Conservation (phyloP, 1,284 basidiomycete genomes). For the Boletus semigastroideus region DNA sequence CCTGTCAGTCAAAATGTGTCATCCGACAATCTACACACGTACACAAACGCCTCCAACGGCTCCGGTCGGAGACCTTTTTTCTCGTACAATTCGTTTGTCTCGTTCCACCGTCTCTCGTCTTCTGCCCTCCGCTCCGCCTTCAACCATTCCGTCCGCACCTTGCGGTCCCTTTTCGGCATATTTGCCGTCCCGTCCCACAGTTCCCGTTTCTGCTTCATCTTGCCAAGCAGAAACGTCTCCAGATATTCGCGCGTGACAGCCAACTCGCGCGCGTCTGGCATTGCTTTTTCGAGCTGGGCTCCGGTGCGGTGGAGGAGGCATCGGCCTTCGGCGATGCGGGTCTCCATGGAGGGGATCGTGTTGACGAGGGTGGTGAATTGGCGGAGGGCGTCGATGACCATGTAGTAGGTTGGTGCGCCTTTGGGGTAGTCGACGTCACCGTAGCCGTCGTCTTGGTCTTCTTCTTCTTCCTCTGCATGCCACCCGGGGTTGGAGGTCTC, state of each 20-base stretch:
- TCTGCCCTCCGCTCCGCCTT: slow-evolving; percentile 27
- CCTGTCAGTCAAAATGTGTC: not conserved
- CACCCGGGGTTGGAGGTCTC: not conserved
- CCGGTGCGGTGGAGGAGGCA: slow-evolving; percentile 21
- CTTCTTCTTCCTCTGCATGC: slow-evolving; percentile 3
- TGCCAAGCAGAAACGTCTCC: slow-evolving; percentile 24
- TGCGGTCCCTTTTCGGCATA: slow-evolving; percentile 33
- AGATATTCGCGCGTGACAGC: slow-evolving; percentile 27
- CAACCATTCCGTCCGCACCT: slow-evolving; percentile 36
- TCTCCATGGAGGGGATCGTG: slow-evolving; percentile 21
- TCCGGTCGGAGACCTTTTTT: slow-evolving; percentile 10
- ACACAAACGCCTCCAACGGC: slow-evolving; percentile 24
- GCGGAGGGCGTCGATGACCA: slow-evolving; percentile 32
- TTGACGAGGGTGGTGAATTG: slow-evolving; percentile 26
- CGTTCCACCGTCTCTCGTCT: slow-evolving; percentile 21
- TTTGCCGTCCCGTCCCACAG: slow-evolving; percentile 34
- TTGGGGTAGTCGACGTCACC: slow-evolving; percentile 9
- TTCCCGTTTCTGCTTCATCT: slow-evolving; percentile 30
- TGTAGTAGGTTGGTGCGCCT: slow-evolving; percentile 21
- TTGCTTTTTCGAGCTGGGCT: slow-evolving; percentile 14
- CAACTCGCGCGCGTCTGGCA: slow-evolving; percentile 22
- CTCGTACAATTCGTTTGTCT: slow-evolving; percentile 16
- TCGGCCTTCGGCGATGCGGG: slow-evolving; percentile 20
- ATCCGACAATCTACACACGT: slow-evolving; percentile 5
- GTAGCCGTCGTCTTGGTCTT: not conserved